Evolutionary conservation across 2,329 filamentous ascomycete species (phyloP), one percentile per base, ranked within the genome.

Genomic region (Hypocreales sp.): DNA sequence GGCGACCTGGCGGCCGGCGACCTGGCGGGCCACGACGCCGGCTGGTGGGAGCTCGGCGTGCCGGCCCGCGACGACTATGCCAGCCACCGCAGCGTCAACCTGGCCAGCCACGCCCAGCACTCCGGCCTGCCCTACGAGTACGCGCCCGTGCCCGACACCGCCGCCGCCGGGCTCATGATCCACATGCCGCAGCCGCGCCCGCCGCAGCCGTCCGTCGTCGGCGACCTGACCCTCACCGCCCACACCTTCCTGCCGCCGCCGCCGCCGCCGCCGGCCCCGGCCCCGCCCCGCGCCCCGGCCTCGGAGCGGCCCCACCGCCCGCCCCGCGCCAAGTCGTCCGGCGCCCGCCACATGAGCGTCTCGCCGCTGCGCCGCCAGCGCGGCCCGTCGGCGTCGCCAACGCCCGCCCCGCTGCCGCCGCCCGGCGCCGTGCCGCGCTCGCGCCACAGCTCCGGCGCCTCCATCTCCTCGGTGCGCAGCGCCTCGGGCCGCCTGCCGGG

Each of bases 271-370:
- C 26, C 26, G 11, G 11, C 24, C 7, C 17, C 18, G 18, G 7
- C 7, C 7, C 18, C 18, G 33, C 35, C 33, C 4, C 27, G 22
- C 21, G 26, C 25, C 5, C 30, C 44, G n/a, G 35, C 38, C 13
- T 36, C 45, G 12, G 55, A 61, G 22, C 49, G 52, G 18, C 47
- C 53, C 17, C 54, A 55, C 18, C 56, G 58, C 9, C 61, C 61
- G 27, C 64, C 66, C 1, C 56, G 60, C 8, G 66, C 65, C 5
- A 65, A 64, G 2, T 68, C 64, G 2, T 64, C 64, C 1, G 65
- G 65, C 3, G 61, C 65, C 11, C 53, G 64, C 13, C 60, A 68
- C 38, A 48, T 56, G 34, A 53, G 47, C 17, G 46, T 42, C 29
- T 54, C 48, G 11, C 47, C 50, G 15, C 47, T 53, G 35, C 48